Conservation (phyloP, 345 rosid genomes). For the thale cress (Arabidopsis thaliana) region DNA sequence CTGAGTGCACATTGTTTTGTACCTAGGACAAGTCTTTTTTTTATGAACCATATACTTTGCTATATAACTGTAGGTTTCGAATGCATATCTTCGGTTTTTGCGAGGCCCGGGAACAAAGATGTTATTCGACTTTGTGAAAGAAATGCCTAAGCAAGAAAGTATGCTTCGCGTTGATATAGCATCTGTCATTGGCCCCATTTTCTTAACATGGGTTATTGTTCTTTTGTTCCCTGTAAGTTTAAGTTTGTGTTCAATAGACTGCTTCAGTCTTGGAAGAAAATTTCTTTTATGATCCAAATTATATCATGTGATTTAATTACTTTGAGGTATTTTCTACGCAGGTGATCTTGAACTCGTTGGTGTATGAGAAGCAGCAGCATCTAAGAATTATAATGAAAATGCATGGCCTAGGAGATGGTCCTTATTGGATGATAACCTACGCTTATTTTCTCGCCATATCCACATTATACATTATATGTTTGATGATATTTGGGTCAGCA, state of each 20-base stretch:
- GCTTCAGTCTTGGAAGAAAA: background rate
- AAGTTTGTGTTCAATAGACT: conserved; percentile 40
- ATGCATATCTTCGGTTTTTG: conserved; percentile 70
- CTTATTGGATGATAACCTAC: conserved; percentile 91
- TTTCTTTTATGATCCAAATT: background rate
- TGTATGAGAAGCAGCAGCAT: conserved; percentile 86
- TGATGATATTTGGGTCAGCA: conserved; percentile 78
- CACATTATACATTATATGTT: conserved; percentile 65
- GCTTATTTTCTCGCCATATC: conserved; percentile 80
- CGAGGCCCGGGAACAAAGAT: conserved; percentile 58
- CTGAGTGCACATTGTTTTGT: background rate
- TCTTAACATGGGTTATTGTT: conserved; percentile 57
- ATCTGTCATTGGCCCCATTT: conserved; percentile 82
- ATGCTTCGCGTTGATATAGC: conserved; percentile 59
- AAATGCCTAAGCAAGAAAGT: conserved; percentile 70
- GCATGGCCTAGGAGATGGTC: conserved; percentile 99
- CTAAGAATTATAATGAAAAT: conserved; percentile 97
- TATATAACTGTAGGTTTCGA: conserved; percentile 58
- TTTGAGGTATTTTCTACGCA: conserved; percentile 32
- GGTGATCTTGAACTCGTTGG: conserved; percentile 79
- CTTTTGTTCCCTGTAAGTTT: conserved; percentile 88
- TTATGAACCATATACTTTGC: too few relatives aligned
- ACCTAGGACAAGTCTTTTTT: background rate
- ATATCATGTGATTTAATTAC: too few relatives aligned
- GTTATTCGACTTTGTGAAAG: conserved; percentile 71